Evolutionary conservation across 2,329 filamentous ascomycete genomes (phyloP), one percentile per base, ranked within the genome.

Genomic region (Cercospora sp.): DNA sequence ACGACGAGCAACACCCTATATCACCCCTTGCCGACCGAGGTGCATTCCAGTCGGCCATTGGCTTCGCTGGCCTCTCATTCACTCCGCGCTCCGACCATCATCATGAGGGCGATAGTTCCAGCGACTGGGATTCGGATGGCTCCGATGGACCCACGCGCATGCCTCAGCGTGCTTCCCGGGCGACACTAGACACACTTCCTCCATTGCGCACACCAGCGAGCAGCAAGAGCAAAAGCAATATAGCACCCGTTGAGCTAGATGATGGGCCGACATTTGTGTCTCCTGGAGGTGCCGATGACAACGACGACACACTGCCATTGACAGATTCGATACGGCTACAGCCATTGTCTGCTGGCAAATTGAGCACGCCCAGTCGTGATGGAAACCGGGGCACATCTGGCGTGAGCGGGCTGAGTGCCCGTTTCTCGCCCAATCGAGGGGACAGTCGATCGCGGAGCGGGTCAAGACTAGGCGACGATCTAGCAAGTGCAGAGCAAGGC

Each of bases 381-480:
- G 81, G 84, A 68, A 84, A 85, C 58, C 83, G 85, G 76, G 59
- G 65, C 20, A 68, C 66, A 28, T 69, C 69, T 31, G 68, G 67
- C 60, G 20, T 67, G 31, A 69, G 69, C 51, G 84, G 84, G 67
- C 84, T 86, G 58, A 87, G 84, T 69, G 82, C 87, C 55, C 82
- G 82, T 48, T 88, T 88, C 53, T 80, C 80, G 16, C 79, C 82
- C 7, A 80, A 80, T 18, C 78, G 79, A 18, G 73, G 75, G 40
- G 78, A 80, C 42, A 73, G 72, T 55, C 65, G 67, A 16, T 81
- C 84, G 10, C 78, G 80, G 51, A 74, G 73, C 42, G 68, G 64
- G n/a, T 82, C 84, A 20, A 82, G 84, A 65, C 79, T 88, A 36
- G 87, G 87, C n/a, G 88, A 90, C 77, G 85, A 90, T 76, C 79